These are phyloP conservation scores for Aspergillus quadricinctus DNA, from an alignment of 2,329 filamentous ascomycete genomes.

Conservation along the genomic window DNA sequence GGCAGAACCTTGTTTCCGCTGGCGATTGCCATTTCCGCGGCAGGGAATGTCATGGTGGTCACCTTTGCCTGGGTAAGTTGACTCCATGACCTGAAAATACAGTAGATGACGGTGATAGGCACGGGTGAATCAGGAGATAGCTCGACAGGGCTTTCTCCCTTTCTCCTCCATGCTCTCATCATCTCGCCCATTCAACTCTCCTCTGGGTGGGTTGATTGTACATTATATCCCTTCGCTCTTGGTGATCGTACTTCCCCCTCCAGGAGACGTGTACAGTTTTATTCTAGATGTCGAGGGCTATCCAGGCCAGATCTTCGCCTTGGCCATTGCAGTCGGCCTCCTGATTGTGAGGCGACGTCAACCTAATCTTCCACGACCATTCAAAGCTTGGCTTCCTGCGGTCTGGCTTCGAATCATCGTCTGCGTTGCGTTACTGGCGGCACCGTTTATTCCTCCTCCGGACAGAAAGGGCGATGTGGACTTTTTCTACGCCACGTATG, in stretches of 20 bases:
- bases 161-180: constrained; percentile 59
- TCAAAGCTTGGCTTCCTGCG: constrained; percentile 60
- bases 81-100: not conserved
- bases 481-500: constrained; percentile 52
- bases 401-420: constrained; percentile 54
- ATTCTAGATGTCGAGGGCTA: constrained; percentile 70
- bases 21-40: constrained; percentile 62
- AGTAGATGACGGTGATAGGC: constrained; percentile 43
- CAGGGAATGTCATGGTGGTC: constrained; percentile 69
- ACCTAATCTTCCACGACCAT: constrained; percentile 59
- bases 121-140: constrained; percentile 68
- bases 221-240: constrained; percentile 66
- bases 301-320: constrained; percentile 56
- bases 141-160: constrained; percentile 66
- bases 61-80: constrained; percentile 60
- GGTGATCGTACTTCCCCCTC: constrained; percentile 62
- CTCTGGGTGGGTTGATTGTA: constrained; percentile 63
- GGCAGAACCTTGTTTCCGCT: constrained; percentile 58
- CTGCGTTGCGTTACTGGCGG: constrained; percentile 52
- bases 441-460: constrained; percentile 59
- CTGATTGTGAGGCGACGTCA: constrained; percentile 57
- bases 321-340: constrained; percentile 56
- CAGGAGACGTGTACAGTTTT: constrained; percentile 65
- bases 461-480: constrained; percentile 43
- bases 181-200: constrained; percentile 62